phyloP scores from a whole-genome alignment of 345 rosid species.

The Psidium friedrichsthalianum region DNA sequence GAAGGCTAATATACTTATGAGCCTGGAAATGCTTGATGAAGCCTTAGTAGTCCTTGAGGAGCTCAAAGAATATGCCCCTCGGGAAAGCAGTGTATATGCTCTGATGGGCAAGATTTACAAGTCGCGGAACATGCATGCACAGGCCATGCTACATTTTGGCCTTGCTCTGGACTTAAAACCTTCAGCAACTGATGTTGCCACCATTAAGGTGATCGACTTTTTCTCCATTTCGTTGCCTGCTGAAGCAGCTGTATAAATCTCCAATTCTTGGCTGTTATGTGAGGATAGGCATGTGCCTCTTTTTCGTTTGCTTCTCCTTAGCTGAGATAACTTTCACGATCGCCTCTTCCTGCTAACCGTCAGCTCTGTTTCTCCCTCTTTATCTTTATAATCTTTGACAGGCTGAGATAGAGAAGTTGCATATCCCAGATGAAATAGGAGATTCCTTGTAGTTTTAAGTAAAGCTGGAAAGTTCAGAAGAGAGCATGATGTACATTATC shows the following conservation, averaged over 20 bases:
- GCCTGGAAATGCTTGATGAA: conserved; percentile 70
- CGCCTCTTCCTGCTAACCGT: neutral
- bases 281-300: neutral
- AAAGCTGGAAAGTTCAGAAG: neutral
- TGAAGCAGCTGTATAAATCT: neutral
- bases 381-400: conserved; percentile 15
- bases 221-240: neutral
- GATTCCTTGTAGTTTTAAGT: conserved; percentile 31
- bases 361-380: neutral
- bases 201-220: conserved; percentile 58
- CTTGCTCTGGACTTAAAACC: conserved; percentile 97
- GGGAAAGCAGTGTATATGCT: conserved; percentile 89
- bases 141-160: conserved; percentile 92
- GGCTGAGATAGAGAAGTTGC: conserved; percentile 98
- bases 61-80: conserved; percentile 88
- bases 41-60: conserved; percentile 88
- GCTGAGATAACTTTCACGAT: neutral
- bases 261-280: neutral
- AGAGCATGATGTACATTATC: conserved; percentile 3
- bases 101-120: conserved; percentile 90
- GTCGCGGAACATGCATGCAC: conserved; percentile 62
- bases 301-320: neutral
- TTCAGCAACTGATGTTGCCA: conserved; percentile 81
- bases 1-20: conserved; percentile 77
- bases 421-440: conserved; percentile 86